Evolutionary conservation across 2,329 filamentous ascomycete genomes (phyloP).

Genomic region (Cadophora sp.): DNA sequence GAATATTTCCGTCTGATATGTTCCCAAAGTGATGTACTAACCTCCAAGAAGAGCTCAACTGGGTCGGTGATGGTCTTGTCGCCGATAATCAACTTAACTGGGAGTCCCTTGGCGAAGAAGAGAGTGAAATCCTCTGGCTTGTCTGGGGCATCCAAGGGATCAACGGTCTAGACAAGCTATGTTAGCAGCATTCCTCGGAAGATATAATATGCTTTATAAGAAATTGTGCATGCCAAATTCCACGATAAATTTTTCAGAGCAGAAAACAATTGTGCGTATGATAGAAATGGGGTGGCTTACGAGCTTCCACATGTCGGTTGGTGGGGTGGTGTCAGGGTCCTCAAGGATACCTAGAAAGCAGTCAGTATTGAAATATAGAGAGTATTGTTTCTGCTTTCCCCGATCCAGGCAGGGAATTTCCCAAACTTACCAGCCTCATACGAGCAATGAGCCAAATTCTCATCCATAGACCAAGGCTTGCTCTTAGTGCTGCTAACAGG

Average conservation of each 20-base stretch:
- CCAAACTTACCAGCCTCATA: constrained; percentile 63
- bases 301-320: constrained; percentile 82
- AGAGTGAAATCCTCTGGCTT: constrained; percentile 74
- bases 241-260: neutral
- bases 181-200: neutral
- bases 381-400: neutral
- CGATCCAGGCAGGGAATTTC: neutral
- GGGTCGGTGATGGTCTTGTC: constrained; percentile 70
- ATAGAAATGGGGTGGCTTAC: neutral
- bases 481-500: constrained; percentile 77
- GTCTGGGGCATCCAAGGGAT: constrained; percentile 74
- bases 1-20: neutral
- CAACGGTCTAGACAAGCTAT: constrained; percentile 53
- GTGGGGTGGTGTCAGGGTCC: constrained; percentile 68
- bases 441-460: constrained; percentile 77
- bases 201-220: neutral
- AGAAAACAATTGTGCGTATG: neutral
- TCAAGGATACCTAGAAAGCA: constrained; percentile 67
- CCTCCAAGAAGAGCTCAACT: constrained; percentile 73
- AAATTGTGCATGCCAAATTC: neutral
- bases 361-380: neutral
- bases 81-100: constrained; percentile 65
- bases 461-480: constrained; percentile 72
- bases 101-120: constrained; percentile 77
- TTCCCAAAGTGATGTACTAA: neutral